These are phyloP conservation scores for Grigorovia humatica DNA, from an alignment of 805 yeast genomes.

Conservation along the genomic window DNA sequence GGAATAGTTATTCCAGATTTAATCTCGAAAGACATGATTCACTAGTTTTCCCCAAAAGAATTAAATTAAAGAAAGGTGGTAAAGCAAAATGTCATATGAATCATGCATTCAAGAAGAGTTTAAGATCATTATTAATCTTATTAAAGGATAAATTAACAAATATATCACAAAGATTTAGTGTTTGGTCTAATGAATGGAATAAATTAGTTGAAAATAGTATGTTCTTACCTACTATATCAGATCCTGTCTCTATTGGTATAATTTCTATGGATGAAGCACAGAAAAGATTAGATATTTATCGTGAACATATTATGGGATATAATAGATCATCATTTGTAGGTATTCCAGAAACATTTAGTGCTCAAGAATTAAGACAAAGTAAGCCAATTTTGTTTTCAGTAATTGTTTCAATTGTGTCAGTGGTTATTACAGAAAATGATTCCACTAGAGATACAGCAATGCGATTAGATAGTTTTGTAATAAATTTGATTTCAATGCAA, in stretches of 20 bases:
- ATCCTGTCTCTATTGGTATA: conserved; percentile 48
- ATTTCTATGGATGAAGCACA: conserved; percentile 52
- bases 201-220: conserved; percentile 39
- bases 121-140: conserved; percentile 16
- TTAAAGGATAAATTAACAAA: conserved; percentile 30
- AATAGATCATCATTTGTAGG: conserved; percentile 46
- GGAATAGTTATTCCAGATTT: not conserved
- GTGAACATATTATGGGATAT: conserved; percentile 33
- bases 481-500: conserved; percentile 44
- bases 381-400: conserved; percentile 57
- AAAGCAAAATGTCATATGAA: conserved; percentile 3
- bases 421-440: conserved; percentile 27
- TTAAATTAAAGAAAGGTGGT: not conserved
- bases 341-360: conserved; percentile 35
- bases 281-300: conserved; percentile 41
- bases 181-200: conserved; percentile 36
- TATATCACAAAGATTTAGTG: conserved; percentile 32
- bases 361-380: conserved; percentile 38
- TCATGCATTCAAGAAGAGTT: conserved; percentile 16
- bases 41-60: not conserved
- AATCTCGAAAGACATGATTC: not conserved
- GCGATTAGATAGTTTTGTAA: conserved; percentile 42
- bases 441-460: conserved; percentile 34
- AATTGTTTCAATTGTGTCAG: conserved; percentile 51
- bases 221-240: conserved; percentile 33